phyloP scores from a whole-genome alignment of 73 alveolate species.

The Blepharisma stoltei region DNA sequence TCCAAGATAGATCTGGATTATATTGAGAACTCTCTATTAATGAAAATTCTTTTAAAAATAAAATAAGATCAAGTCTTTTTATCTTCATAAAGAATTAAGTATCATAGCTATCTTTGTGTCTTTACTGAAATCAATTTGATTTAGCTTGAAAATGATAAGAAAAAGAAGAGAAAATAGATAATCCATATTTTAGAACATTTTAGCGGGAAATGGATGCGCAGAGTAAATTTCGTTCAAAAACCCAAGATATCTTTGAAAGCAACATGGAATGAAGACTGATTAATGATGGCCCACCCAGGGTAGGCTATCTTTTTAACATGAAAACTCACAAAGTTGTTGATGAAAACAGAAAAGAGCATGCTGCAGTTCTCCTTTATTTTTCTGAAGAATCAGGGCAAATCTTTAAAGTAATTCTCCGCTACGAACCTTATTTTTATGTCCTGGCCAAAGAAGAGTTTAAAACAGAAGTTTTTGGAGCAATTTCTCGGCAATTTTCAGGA shows the following conservation, averaged over 20 bases:
- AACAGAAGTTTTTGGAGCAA: conserved; percentile 37
- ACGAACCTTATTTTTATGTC: conserved; percentile 93
- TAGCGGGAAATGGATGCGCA: too few relatives aligned
- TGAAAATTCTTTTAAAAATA: too few relatives aligned
- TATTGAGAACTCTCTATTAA: too few relatives aligned
- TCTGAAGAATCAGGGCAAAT: conserved; percentile 57
- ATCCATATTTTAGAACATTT: too few relatives aligned
- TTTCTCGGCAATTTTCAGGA: conserved; percentile 35
- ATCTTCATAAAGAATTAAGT: too few relatives aligned
- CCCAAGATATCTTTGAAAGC: background rate
- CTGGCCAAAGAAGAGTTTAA: conserved; percentile 64
- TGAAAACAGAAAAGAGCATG: conserved; percentile 50
- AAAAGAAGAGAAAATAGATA: too few relatives aligned
- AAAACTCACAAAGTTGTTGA: conserved; percentile 45
- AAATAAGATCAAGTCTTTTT: too few relatives aligned
- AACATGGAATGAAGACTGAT: conserved; percentile 1
- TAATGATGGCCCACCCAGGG: conserved; percentile 4
- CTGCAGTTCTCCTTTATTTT: conserved; percentile 56
- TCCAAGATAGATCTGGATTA: too few relatives aligned
- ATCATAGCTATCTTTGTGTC: too few relatives aligned
- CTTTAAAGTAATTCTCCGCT: conserved; percentile 66
- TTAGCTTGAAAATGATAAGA: too few relatives aligned
- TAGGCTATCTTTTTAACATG: conserved; percentile 58
- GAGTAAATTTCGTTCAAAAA: background rate
- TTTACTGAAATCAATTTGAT: too few relatives aligned